Evolutionary conservation across 2,329 filamentous ascomycete species (phyloP).

Genomic region (Botrytis elliptica): DNA sequence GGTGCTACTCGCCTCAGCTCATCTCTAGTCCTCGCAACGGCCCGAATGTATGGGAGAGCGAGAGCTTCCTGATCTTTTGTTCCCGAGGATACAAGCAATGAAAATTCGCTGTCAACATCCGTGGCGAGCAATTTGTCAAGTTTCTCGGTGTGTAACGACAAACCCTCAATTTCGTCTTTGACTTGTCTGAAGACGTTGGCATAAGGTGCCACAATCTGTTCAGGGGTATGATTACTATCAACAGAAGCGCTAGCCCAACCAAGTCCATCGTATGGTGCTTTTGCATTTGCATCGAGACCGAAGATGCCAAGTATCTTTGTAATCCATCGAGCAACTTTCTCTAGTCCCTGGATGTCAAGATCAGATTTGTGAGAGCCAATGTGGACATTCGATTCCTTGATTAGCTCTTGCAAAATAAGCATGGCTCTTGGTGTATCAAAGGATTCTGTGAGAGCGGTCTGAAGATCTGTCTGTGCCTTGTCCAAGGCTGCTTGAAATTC

Average conservation of each 20-base stretch:
- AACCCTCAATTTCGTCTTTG: conserved; percentile 46
- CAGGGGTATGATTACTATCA: conserved; percentile 39
- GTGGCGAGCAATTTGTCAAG: conserved; percentile 46
- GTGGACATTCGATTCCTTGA: conserved; percentile 71
- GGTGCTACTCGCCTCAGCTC: conserved; percentile 58
- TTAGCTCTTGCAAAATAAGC: conserved; percentile 72
- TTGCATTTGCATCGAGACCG: conserved; percentile 68
- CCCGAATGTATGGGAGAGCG: conserved; percentile 55
- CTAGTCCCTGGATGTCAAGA: conserved; percentile 49
- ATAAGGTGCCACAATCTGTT: conserved; percentile 50
- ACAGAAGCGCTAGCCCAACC: conserved; percentile 51
- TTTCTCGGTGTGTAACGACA: conserved; percentile 50
- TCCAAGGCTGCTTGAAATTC: conserved; percentile 36
- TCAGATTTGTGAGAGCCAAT: conserved; percentile 47
- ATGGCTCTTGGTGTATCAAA: conserved; percentile 84
- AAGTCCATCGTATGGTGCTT: conserved; percentile 53
- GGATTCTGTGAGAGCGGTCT: conserved; percentile 70
- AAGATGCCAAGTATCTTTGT: conserved; percentile 83
- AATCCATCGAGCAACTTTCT: conserved; percentile 70
- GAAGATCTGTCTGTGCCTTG: conserved; percentile 54
- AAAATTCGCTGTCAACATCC: conserved; percentile 49
- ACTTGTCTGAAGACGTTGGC: conserved; percentile 47
- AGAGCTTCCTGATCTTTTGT: conserved; percentile 53
- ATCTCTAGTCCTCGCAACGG: conserved; percentile 37
- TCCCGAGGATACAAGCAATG: conserved; percentile 46